Percentiles rank a stretch among this genome's conserved stretches.
phyloP scores from a whole-genome alignment of 345 rosid species.

The Laguncularia racemosa region DNA sequence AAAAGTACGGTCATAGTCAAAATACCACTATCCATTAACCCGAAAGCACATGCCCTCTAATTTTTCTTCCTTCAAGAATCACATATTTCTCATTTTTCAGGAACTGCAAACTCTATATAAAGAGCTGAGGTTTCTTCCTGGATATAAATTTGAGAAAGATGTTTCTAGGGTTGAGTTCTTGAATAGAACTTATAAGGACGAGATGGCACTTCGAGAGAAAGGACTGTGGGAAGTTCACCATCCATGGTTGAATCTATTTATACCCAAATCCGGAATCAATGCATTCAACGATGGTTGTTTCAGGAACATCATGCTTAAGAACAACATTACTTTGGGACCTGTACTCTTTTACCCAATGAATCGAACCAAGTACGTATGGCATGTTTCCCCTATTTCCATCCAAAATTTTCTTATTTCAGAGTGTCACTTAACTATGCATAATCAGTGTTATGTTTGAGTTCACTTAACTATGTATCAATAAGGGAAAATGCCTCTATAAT shows the following conservation, averaged over 20 bases:
- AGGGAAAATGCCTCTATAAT: no score
- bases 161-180: conserved; percentile 24
- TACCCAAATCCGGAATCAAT: conserved; percentile 29
- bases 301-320: conserved; percentile 23
- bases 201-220: conserved; percentile 16
- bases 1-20: no score
- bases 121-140: conserved; percentile 14
- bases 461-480: no score
- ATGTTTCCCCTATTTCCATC: no score
- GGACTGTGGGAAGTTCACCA: conserved; percentile 36
- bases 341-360: conserved; percentile 15
- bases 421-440: no score
- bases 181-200: conserved; percentile 20
- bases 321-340: conserved; percentile 11
- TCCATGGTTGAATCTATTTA: conserved; percentile 38
- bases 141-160: conserved; percentile 22
- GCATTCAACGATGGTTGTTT: conserved; percentile 31
- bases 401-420: no score
- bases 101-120: conserved; percentile 14
- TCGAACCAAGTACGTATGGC: conserved; percentile 8
- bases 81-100: not conserved
- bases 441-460: no score
- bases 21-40: not conserved
- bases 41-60: not conserved
- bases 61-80: no score